Conservation (phyloP, 2,329 filamentous ascomycete genomes). For the Aspergillus neoniger region DNA sequence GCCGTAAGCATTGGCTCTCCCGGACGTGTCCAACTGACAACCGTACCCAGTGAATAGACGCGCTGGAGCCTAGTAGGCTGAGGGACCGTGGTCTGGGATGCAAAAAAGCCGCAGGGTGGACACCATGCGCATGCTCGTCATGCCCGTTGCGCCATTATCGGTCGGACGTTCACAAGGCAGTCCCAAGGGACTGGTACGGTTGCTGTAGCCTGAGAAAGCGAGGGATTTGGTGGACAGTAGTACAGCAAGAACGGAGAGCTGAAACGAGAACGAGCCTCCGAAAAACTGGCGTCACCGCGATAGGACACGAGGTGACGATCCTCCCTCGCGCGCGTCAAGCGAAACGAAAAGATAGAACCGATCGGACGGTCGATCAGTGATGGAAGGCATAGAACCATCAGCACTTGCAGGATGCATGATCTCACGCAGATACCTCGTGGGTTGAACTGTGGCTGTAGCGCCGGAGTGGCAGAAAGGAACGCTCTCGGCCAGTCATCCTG, state of each 20-base stretch:
- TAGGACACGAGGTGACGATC: not conserved
- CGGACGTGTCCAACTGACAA: not conserved
- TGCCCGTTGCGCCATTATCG: not conserved
- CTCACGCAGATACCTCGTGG: conserved; percentile 2
- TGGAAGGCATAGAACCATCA: not conserved
- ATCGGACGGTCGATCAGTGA: not conserved
- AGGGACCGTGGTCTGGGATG: not conserved
- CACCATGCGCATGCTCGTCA: not conserved
- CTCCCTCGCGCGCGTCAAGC: not conserved
- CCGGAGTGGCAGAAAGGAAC: conserved; percentile 9
- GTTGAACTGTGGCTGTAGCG: conserved; percentile 11
- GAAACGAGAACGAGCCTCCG: not conserved
- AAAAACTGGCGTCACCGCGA: not conserved
- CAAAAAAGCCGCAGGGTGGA: not conserved
- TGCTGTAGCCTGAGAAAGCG: too few relatives aligned
- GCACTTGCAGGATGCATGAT: not conserved
- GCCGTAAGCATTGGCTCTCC: not conserved
- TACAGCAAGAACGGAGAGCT: not conserved
- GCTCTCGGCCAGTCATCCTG: conserved; percentile 10
- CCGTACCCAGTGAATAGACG: not conserved
- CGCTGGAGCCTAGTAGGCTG: not conserved
- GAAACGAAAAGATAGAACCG: not conserved
- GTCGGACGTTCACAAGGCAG: too few relatives aligned
- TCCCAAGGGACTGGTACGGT: too few relatives aligned
- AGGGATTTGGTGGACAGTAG: not conserved